Evolutionary conservation across 768 basidiomycete genomes (phyloP).

Genomic region (Trametes punicea): DNA sequence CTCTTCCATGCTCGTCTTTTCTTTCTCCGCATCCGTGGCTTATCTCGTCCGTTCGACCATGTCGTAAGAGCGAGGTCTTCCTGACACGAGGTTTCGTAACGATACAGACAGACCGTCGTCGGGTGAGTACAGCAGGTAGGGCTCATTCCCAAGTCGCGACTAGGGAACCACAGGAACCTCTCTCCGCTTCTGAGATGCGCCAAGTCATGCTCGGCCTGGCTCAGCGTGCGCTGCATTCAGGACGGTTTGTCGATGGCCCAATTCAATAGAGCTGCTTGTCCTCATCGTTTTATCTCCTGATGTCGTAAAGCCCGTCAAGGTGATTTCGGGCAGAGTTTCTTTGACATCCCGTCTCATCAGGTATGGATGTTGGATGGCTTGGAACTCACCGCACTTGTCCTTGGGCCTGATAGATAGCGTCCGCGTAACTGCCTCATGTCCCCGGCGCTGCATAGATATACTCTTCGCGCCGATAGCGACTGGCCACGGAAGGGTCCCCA

Average conservation of each 20-base stretch:
- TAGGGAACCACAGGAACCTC: background rate
- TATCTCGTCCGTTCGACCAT: background rate
- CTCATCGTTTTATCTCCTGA: background rate
- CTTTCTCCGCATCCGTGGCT: background rate
- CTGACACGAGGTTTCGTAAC: background rate
- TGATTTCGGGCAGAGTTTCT: background rate
- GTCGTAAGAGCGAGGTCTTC: background rate
- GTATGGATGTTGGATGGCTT: slow-evolving; percentile 2
- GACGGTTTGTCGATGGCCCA: background rate
- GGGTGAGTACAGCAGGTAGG: background rate
- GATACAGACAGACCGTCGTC: background rate
- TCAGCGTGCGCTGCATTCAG: background rate
- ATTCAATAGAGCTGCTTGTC: background rate
- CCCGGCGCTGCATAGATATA: background rate
- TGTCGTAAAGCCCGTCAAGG: background rate
- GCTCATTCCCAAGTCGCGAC: background rate
- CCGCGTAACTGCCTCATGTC: slow-evolving; percentile 8
- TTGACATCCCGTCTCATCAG: background rate
- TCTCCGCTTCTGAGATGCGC: background rate
- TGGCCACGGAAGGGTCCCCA: background rate
- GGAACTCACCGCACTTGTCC: slow-evolving; percentile 2
- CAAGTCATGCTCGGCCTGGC: slow-evolving; percentile 3
- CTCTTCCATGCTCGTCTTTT: background rate
- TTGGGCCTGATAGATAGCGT: slow-evolving; percentile 3
- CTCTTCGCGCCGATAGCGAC: slow-evolving; percentile 7